phyloP scores from a whole-genome alignment of 257 asterid genomes.

The Jacaranda copaia region DNA sequence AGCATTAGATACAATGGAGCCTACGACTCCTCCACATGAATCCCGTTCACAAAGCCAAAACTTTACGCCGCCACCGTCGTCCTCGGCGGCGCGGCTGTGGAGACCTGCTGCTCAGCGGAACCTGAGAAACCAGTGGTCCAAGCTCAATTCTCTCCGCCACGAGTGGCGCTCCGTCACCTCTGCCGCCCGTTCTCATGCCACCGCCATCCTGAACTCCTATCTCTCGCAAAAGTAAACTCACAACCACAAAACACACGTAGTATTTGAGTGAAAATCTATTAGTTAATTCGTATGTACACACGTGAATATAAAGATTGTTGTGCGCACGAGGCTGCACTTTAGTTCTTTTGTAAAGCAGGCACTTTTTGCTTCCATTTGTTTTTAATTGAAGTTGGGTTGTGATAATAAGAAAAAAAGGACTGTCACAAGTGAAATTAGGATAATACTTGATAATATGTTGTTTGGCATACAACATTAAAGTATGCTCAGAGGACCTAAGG shows the following conservation, averaged over 20 bases:
- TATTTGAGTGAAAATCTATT: background rate
- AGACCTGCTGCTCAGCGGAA: constrained; percentile 87
- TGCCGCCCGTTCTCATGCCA: constrained; percentile 75
- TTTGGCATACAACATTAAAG: background rate
- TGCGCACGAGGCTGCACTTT: constrained; percentile 7
- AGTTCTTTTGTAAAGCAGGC: background rate
- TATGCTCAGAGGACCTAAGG: background rate
- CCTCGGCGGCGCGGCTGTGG: constrained; percentile 69
- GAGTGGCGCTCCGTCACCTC: constrained; percentile 75
- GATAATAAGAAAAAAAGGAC: background rate
- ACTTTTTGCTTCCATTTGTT: constrained; percentile 10
- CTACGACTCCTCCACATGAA: constrained; percentile 34
- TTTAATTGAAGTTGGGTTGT: background rate
- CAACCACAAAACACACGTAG: background rate
- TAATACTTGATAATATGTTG: background rate
- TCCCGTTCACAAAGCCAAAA: constrained; percentile 30
- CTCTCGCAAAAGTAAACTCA: constrained; percentile 68
- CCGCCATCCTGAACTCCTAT: constrained; percentile 70
- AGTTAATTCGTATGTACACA: background rate
- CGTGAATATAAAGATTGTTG: constrained; percentile 8
- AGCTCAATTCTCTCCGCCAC: constrained; percentile 59
- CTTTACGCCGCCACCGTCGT: constrained; percentile 42
- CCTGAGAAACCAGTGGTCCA: constrained; percentile 88
- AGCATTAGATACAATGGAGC: constrained; percentile 23
- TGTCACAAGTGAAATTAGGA: background rate